A percentile compares a stretch with the other conserved stretches of the same genome.
Conservation (phyloP, 1,284 basidiomycete species). For the Ceratobasidium sp. region DNA sequence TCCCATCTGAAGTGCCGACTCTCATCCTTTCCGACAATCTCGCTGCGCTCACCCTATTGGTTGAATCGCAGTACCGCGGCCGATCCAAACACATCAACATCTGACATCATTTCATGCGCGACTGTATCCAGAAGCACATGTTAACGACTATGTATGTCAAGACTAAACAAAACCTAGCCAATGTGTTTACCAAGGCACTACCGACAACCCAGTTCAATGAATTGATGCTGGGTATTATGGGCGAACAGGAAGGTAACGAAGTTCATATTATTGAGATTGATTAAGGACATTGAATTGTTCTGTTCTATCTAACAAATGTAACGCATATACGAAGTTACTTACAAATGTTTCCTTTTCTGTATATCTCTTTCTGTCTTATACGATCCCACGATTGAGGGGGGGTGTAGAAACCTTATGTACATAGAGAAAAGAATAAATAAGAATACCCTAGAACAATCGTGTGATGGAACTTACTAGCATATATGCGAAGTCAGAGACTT, state of each 20-base stretch:
- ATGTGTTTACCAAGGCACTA: constrained; percentile 53
- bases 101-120: constrained; percentile 59
- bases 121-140: constrained; percentile 51
- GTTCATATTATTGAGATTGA: neutral
- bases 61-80: constrained; percentile 56
- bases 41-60: constrained; percentile 57
- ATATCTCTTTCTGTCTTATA: too few relatives aligned
- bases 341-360: too few relatives aligned
- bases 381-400: too few relatives aligned
- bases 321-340: too few relatives aligned
- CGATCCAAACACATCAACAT: constrained; percentile 63
- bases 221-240: neutral
- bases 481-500: too few relatives aligned
- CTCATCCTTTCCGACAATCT: constrained; percentile 60
- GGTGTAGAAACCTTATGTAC: too few relatives aligned
- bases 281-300: too few relatives aligned
- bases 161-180: constrained; percentile 46
- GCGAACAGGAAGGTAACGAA: constrained; percentile 64
- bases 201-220: neutral
- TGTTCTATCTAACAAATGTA: too few relatives aligned
- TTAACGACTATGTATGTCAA: constrained; percentile 14
- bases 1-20: constrained; percentile 50
- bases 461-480: too few relatives aligned
- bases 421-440: too few relatives aligned
- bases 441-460: too few relatives aligned